Conservation (phyloP, 2,329 filamentous ascomycete genomes). For the Penicillium sp. region DNA sequence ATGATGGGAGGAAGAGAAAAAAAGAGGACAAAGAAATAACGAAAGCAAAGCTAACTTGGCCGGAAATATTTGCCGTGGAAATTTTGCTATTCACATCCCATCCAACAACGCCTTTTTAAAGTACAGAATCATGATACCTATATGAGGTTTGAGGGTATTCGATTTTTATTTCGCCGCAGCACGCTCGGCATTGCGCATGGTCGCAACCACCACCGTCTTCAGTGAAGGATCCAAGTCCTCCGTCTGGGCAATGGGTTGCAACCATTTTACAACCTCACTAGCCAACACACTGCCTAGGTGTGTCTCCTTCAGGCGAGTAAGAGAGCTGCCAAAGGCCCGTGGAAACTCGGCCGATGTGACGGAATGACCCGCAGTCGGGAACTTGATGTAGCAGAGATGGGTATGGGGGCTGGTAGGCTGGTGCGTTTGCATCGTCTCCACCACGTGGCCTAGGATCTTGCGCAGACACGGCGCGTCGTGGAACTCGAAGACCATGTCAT, state of each 20-base stretch:
- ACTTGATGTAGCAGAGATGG: slow-evolving; percentile 71
- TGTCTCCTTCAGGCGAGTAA: slow-evolving; percentile 65
- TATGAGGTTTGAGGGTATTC: neutral
- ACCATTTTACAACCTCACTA: slow-evolving; percentile 52
- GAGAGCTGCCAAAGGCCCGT: slow-evolving; percentile 66
- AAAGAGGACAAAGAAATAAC: neutral
- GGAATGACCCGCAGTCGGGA: slow-evolving; percentile 70
- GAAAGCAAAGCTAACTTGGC: slow-evolving; percentile 14
- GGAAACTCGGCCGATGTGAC: slow-evolving; percentile 72
- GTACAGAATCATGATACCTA: slow-evolving; percentile 5
- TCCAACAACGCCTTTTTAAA: slow-evolving; percentile 35
- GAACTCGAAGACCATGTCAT: slow-evolving; percentile 76
- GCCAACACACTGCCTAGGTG: slow-evolving; percentile 48
- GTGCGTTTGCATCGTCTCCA: slow-evolving; percentile 62
- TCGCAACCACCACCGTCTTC: slow-evolving; percentile 54
- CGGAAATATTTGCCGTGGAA: slow-evolving; percentile 17
- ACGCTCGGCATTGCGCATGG: slow-evolving; percentile 40
- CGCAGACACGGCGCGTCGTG: slow-evolving; percentile 65
- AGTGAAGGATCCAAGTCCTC: slow-evolving; percentile 58
- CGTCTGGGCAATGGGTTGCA: slow-evolving; percentile 51
- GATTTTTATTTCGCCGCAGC: slow-evolving; percentile 27
- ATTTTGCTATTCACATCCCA: slow-evolving; percentile 24
- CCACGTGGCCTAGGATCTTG: slow-evolving; percentile 73
- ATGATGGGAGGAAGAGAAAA: slow-evolving; percentile 11
- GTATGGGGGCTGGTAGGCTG: slow-evolving; percentile 67